Percentiles rank a stretch among this genome's conserved stretches.
These are phyloP conservation scores for Westerdykella aurantiaca DNA, from an alignment of 2,329 filamentous ascomycete genomes.

Conservation along the genomic window DNA sequence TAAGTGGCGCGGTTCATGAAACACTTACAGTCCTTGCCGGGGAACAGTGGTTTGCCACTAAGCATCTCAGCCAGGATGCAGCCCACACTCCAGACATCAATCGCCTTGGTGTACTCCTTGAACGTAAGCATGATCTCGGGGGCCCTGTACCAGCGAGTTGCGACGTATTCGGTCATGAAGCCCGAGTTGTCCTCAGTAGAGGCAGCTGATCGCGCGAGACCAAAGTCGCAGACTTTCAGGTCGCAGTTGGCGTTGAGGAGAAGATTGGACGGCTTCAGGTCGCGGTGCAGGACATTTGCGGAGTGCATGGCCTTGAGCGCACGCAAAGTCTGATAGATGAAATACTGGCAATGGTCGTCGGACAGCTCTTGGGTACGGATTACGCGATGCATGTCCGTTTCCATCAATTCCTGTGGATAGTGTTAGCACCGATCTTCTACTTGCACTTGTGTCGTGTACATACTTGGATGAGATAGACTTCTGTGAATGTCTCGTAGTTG, in stretches of 20 bases:
- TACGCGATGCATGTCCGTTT: constrained; percentile 98
- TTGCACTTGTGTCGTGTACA: neutral
- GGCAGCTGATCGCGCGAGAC: constrained; percentile 87
- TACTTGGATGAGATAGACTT: constrained; percentile 98
- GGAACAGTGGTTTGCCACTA: constrained; percentile 95
- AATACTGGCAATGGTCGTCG: constrained; percentile 99
- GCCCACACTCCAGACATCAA: constrained; percentile 98
- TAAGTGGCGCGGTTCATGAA: neutral
- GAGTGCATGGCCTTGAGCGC: constrained; percentile 99
- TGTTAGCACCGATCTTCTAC: constrained; percentile 7
- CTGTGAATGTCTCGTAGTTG: constrained; percentile 92
- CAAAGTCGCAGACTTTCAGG: constrained; percentile 98
- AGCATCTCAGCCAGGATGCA: constrained; percentile 99
- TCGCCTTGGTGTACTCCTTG: constrained; percentile 99
- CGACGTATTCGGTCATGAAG: constrained; percentile 99
- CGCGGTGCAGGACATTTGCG: constrained; percentile 93
- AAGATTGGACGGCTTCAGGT: constrained; percentile 95
- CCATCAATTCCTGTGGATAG: constrained; percentile 80
- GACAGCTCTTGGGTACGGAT: constrained; percentile 98
- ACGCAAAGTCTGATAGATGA: constrained; percentile 98
- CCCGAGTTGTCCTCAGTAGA: constrained; percentile 99
- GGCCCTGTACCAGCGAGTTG: constrained; percentile 96
- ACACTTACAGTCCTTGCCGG: constrained; percentile 87
- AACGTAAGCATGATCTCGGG: constrained; percentile 99
- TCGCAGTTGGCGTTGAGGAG: constrained; percentile 98